Evolutionary conservation across 805 yeast genomes (phyloP).

Genomic region (Metahyphopichia silvanorum): DNA sequence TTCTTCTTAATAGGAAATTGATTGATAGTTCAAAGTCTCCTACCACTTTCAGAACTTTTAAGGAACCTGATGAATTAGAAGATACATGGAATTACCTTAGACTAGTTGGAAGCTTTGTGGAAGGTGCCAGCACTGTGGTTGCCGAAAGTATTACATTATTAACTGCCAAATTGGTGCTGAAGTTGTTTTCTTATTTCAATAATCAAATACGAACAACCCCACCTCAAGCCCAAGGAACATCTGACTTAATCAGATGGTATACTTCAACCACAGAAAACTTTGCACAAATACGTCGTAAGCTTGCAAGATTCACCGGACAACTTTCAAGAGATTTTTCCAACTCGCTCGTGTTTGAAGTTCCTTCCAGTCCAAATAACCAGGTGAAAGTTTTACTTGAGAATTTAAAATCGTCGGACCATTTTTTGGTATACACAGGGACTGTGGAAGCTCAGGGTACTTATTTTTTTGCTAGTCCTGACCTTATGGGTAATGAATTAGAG

Average conservation of each 20-base stretch:
- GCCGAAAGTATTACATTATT: conserved; percentile 72
- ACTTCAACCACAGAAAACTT: conserved; percentile 64
- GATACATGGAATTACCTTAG: conserved; percentile 76
- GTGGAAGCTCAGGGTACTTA: conserved; percentile 76
- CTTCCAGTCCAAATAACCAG: conserved; percentile 37
- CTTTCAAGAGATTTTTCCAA: conserved; percentile 72
- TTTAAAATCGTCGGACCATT: conserved; percentile 67
- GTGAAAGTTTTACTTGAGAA: conserved; percentile 51
- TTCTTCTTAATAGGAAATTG: conserved; percentile 70
- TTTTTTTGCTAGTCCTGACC: conserved; percentile 67
- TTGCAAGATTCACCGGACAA: conserved; percentile 70
- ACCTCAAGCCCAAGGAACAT: conserved; percentile 29
- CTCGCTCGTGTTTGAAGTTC: conserved; percentile 58
- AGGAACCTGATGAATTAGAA: conserved; percentile 88
- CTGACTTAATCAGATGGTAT: conserved; percentile 58
- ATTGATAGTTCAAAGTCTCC: conserved; percentile 67
- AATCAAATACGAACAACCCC: conserved; percentile 67
- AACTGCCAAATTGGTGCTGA: conserved; percentile 62
- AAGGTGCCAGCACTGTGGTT: conserved; percentile 76
- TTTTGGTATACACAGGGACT: conserved; percentile 69
- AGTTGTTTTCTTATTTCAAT: conserved; percentile 67
- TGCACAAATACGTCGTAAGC: conserved; percentile 75
- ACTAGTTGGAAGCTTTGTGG: conserved; percentile 72
- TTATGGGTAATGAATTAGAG: conserved; percentile 39
- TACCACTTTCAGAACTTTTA: conserved; percentile 72